Conservation (phyloP, 1,284 basidiomycete genomes). For the Austroboletus novae-zelandiae region DNA sequence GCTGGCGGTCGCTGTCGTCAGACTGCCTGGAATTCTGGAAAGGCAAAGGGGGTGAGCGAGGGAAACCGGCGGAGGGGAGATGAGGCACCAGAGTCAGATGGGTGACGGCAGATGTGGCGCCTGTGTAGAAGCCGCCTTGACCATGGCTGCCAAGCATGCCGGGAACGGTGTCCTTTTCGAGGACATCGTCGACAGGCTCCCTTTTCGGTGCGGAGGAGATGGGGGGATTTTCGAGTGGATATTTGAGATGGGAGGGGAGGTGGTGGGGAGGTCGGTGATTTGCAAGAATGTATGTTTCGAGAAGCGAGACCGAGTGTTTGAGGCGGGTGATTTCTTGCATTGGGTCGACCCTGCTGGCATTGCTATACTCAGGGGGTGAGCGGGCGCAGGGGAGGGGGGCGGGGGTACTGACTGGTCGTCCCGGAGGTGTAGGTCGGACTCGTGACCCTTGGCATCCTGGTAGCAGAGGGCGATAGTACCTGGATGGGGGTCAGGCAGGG, state of each 20-base stretch:
- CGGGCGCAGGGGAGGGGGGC: constrained; percentile 4
- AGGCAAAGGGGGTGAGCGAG: constrained; percentile 10
- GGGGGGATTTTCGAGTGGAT: constrained; percentile 35
- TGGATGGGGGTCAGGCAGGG: constrained; percentile 24
- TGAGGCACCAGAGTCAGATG: constrained; percentile 58
- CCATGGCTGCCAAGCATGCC: constrained; percentile 64
- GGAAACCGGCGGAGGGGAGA: constrained; percentile 9
- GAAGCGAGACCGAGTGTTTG: constrained; percentile 67
- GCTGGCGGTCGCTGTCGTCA: constrained; percentile 51
- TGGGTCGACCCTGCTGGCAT: constrained; percentile 62
- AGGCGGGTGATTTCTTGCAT: constrained; percentile 69
- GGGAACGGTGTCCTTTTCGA: constrained; percentile 49
- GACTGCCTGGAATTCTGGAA: constrained; percentile 46
- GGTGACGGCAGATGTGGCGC: constrained; percentile 67
- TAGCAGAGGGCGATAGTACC: constrained; percentile 76
- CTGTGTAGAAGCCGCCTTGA: constrained; percentile 67
- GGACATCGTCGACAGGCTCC: constrained; percentile 49
- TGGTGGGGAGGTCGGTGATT: constrained; percentile 37
- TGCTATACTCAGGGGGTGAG: constrained; percentile 26
- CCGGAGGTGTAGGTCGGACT: constrained; percentile 46
- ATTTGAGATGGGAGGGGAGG: constrained; percentile 30
- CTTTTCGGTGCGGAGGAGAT: constrained; percentile 44
- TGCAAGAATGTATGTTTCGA: constrained; percentile 67
- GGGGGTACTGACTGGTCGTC: constrained; percentile 53
- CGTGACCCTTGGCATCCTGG: constrained; percentile 61